phyloP scores from a whole-genome alignment of 2,329 filamentous ascomycete genomes.

The Didymella sp. region DNA sequence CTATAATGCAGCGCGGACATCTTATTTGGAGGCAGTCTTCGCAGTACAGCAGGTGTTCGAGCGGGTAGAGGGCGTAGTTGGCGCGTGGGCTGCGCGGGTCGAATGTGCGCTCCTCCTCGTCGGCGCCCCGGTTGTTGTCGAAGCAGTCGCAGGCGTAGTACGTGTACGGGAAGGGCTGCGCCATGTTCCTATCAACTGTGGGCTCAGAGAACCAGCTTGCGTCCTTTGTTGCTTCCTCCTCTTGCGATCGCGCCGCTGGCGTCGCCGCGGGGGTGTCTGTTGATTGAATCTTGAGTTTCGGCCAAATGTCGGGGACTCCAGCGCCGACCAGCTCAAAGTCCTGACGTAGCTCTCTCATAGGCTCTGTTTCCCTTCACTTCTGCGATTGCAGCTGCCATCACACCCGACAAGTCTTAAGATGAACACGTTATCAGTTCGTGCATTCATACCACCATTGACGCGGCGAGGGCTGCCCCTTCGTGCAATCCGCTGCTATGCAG shows the following conservation, averaged over 20 bases:
- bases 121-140: constrained; percentile 57
- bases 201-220: not conserved
- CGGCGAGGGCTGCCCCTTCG: constrained; percentile 36
- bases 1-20: constrained; percentile 87
- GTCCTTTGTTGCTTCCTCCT: not conserved
- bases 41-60: constrained; percentile 94
- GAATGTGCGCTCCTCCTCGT: constrained; percentile 80
- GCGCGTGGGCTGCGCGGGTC: constrained; percentile 84
- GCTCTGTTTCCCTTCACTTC: not conserved
- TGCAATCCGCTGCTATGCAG: constrained; percentile 69
- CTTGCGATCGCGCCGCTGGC: not conserved
- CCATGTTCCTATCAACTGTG: constrained; percentile 49
- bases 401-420: constrained; percentile 25
- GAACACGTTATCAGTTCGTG: constrained; percentile 43
- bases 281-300: constrained; percentile 15
- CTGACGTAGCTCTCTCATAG: constrained; percentile 10
- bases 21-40: constrained; percentile 97
- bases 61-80: constrained; percentile 89
- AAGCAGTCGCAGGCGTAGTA: constrained; percentile 71
- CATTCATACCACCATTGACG: constrained; percentile 46
- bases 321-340: constrained; percentile 12
- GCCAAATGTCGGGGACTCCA: constrained; percentile 11
- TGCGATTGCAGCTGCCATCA: not conserved
- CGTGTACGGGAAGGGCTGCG: constrained; percentile 67
- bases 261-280: constrained; percentile 18